Evolutionary conservation across 345 rosid genomes (phyloP), one percentile per base, ranked within the genome.

Genomic region (Hevea brasiliensis): DNA sequence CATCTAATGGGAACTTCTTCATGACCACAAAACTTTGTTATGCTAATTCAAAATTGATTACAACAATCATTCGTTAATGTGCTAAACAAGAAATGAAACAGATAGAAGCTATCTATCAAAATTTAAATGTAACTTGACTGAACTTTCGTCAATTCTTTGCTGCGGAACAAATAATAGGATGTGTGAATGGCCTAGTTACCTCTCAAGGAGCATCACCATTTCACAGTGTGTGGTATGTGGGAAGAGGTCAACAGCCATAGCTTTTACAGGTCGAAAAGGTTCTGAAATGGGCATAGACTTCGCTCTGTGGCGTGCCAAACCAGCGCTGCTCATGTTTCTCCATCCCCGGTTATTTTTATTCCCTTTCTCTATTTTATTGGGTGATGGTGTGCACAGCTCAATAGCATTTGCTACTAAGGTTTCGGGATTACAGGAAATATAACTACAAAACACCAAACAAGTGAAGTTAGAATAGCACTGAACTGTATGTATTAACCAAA

Each of bases 341-440:
- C 88, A 83, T 23, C 80, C 84, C 79, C 87, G 72, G 74, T 77
- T 91, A 69, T 84, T 85, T 70, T 87, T 84, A 60, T 86, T 89
- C 72, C 89, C 97, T 80, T 89, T 89, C 81, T 90, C 94, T 3
- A 69, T 68, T 67, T 81, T 86, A 8, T 85, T 85, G 1, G 85
- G 89, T 62, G 93, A 90, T 23, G 94, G 96, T 2, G 96, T 89
- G 86, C 98, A 95, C 8, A 92, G 90, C 86, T 95, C 98, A 53
- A 95, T 92, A 1, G 99, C 90, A 77, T 95, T 95, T 59, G 98
- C 97, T 45, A 89, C 86, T 62, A 95, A 81, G 74, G 92, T 92
- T 79, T 95, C 98, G 1, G 97, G 99, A 83, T 95, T 95, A 84
- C 99, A 95, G 4, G 98, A 95, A 77, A 95, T 95, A 79, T 92